Conservation (phyloP, 2,329 filamentous ascomycete species). For the Myriangium duriaei region DNA sequence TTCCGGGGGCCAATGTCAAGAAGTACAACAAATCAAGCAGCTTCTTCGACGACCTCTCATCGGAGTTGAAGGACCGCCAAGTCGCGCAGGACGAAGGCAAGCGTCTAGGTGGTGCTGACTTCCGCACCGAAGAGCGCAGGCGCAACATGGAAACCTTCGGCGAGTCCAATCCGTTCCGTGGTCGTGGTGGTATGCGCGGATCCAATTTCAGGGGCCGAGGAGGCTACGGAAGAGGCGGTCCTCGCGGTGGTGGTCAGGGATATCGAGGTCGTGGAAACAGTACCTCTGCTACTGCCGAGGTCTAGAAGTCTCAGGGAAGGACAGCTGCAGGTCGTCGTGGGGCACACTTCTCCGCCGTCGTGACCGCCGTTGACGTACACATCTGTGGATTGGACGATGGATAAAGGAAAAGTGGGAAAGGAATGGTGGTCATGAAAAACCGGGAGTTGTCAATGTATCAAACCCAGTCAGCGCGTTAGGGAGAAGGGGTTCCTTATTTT, state of each 20-base stretch:
- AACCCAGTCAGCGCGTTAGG: no score
- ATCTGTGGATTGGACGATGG: no score
- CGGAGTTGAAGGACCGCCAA: slow-evolving; percentile 78
- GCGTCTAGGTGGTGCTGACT: slow-evolving; percentile 58
- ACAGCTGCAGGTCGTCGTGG: no score
- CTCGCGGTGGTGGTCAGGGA: slow-evolving; percentile 1
- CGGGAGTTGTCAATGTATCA: no score
- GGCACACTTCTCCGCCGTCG: no score
- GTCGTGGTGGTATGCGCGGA: slow-evolving; percentile 64
- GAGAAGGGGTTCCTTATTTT: no score
- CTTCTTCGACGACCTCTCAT: slow-evolving; percentile 98
- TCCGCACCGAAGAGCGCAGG: slow-evolving; percentile 83
- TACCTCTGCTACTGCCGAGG: background rate
- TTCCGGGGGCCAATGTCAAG: slow-evolving; percentile 29
- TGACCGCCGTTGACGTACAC: no score
- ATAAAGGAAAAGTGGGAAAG: no score
- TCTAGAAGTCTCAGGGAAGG: no score
- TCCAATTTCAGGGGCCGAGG: slow-evolving; percentile 36
- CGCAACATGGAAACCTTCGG: slow-evolving; percentile 98
- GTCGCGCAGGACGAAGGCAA: slow-evolving; percentile 52
- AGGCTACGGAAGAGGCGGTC: slow-evolving; percentile 4
- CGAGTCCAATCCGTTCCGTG: slow-evolving; percentile 77
- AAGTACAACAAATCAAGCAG: slow-evolving; percentile 79
- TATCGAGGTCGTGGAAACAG: background rate
- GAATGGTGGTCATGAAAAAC: no score